Conservation (phyloP, 495 filamentous ascomycete species). For the Daldinia vernicosa region DNA sequence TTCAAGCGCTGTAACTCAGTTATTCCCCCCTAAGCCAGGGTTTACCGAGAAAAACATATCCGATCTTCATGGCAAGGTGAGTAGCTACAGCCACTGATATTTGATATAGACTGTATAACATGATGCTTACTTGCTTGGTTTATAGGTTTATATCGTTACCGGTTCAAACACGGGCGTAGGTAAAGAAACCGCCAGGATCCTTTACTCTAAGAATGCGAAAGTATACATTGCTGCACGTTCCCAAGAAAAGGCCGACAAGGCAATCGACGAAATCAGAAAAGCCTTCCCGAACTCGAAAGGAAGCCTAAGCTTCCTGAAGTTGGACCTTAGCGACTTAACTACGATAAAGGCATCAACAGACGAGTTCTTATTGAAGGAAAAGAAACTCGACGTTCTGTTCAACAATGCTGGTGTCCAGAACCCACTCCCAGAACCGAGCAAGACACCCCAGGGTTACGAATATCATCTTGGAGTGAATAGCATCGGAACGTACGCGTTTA, state of each 20-base stretch:
- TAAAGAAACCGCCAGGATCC: conserved; percentile 55
- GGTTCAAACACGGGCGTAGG: conserved; percentile 60
- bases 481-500: conserved; percentile 51
- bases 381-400: conserved; percentile 49
- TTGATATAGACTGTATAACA: no score
- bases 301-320: conserved; percentile 38
- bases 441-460: conserved; percentile 49
- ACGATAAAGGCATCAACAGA: conserved; percentile 46
- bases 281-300: conserved; percentile 42
- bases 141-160: conserved; percentile 59
- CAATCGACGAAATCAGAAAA: conserved; percentile 41
- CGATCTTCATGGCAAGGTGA: conserved; percentile 41
- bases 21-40: conserved; percentile 40
- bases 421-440: conserved; percentile 15
- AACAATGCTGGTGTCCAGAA: conserved; percentile 53
- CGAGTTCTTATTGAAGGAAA: conserved; percentile 46
- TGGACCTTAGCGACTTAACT: conserved; percentile 50
- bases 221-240: conserved; percentile 63
- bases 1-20: conserved; percentile 34
- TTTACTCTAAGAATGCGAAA: conserved; percentile 57
- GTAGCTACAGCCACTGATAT: background rate
- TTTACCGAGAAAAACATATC: conserved; percentile 44
- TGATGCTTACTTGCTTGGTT: background rate
- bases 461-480: conserved; percentile 50
- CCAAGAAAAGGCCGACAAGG: conserved; percentile 40